These are phyloP conservation scores for Limnomonas spitsbergensis DNA, from an alignment of 139 green algal genomes.

Conservation along the genomic window DNA sequence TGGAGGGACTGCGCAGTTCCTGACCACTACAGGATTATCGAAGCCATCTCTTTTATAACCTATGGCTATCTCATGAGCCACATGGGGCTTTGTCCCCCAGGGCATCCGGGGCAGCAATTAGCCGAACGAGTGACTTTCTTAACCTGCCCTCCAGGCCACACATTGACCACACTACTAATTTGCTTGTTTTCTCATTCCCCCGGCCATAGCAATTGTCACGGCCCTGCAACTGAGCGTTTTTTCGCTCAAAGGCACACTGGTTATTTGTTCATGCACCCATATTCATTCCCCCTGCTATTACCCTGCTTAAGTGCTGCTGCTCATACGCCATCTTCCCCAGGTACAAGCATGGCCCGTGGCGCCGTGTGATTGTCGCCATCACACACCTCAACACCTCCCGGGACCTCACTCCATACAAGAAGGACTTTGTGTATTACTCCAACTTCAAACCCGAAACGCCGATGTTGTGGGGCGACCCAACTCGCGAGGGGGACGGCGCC, in stretches of 20 bases:
- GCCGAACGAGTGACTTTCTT: no score
- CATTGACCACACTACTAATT: no score
- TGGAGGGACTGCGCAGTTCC: neutral
- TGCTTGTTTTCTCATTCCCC: neutral
- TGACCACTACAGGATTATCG: no score
- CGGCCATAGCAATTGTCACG: neutral
- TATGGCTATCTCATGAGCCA: no score
- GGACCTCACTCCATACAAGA: slow-evolving; percentile 1
- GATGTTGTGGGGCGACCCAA: neutral
- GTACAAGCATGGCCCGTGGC: slow-evolving; percentile 16
- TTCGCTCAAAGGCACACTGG: neutral
- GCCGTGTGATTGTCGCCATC: slow-evolving; percentile 22
- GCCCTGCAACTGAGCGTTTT: neutral
- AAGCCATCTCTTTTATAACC: no score
- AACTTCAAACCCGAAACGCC: neutral
- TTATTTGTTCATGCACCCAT: neutral
- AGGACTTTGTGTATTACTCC: slow-evolving; percentile 8
- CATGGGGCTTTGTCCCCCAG: no score
- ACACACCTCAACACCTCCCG: slow-evolving; percentile 15
- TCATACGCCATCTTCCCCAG: no score
- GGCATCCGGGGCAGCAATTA: no score
- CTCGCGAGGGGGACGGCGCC: neutral
- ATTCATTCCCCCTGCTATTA: neutral
- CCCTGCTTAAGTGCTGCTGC: neutral
- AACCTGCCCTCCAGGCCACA: no score